phyloP scores from a whole-genome alignment of 306 rosid genomes.

The Glycine latifolia region DNA sequence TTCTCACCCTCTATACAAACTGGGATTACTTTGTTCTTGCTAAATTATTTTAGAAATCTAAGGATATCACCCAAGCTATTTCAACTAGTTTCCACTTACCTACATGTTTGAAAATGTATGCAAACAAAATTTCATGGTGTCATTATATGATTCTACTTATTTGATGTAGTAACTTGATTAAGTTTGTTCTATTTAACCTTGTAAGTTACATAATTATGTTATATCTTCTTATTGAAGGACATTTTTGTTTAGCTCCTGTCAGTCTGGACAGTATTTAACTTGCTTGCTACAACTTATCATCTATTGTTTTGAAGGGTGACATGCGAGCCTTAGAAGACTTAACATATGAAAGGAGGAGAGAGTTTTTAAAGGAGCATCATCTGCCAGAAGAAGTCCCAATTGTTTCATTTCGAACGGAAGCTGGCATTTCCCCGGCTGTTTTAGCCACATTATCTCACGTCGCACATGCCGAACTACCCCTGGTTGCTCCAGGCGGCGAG shows the following conservation, averaged over 20 bases:
- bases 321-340: conserved; percentile 95
- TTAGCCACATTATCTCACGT: conserved; percentile 84
- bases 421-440: conserved; percentile 80
- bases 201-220: conserved; percentile 3
- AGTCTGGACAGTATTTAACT: conserved; percentile 1
- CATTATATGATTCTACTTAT: too few relatives aligned
- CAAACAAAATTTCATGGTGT: too few relatives aligned
- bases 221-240: neutral
- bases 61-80: neutral
- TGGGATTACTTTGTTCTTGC: conserved; percentile 11
- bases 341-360: conserved; percentile 86
- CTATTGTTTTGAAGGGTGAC: conserved; percentile 74
- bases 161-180: too few relatives aligned
- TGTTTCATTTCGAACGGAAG: conserved; percentile 90
- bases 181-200: too few relatives aligned
- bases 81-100: neutral
- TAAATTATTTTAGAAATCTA: neutral
- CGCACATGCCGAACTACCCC: conserved; percentile 89
- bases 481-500: conserved; percentile 62
- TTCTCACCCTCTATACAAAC: neutral
- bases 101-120: too few relatives aligned
- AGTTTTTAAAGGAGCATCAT: conserved; percentile 74
- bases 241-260: too few relatives aligned
- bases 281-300: conserved; percentile 36
- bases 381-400: conserved; percentile 81